Evolutionary conservation across 306 rosid species (phyloP).

Genomic region (Astragalus membranaceus): DNA sequence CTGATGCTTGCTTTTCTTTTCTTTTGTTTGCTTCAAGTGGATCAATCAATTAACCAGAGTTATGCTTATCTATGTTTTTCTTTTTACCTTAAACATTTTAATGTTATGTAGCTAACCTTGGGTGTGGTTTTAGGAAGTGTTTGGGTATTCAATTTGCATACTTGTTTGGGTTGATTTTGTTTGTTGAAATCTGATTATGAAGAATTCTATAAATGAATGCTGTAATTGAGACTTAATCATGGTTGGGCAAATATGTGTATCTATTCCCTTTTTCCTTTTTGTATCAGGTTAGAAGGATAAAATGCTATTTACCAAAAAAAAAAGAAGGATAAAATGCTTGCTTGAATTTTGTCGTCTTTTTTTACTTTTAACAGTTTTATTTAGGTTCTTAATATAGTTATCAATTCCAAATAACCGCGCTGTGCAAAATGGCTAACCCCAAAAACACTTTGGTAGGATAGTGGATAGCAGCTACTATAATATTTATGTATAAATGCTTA

Average conservation of each 20-base stretch:
- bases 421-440: too few relatives aligned
- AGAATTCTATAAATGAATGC: conserved; percentile 2
- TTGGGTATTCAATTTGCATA: conserved; percentile 12
- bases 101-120: conserved; percentile 32
- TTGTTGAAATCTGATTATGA: conserved; percentile 16
- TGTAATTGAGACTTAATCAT: not conserved
- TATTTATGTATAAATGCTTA: too few relatives aligned
- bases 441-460: too few relatives aligned
- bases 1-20: conserved; percentile 21
- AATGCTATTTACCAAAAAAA: too few relatives aligned
- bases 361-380: not conserved
- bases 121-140: conserved; percentile 27
- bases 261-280: not conserved
- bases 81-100: not conserved
- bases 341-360: not conserved
- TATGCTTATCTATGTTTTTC: not conserved
- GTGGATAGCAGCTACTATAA: too few relatives aligned
- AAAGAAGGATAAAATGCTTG: too few relatives aligned
- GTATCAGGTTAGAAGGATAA: not conserved
- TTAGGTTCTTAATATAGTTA: too few relatives aligned
- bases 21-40: conserved; percentile 3
- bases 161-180: conserved; percentile 17
- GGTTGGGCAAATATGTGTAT: conserved; percentile 15
- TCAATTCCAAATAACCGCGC: too few relatives aligned
- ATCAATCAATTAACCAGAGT: conserved; percentile 16